Conservation (phyloP, 1,284 basidiomycete genomes). For the Cystobasidium slooffiae region DNA sequence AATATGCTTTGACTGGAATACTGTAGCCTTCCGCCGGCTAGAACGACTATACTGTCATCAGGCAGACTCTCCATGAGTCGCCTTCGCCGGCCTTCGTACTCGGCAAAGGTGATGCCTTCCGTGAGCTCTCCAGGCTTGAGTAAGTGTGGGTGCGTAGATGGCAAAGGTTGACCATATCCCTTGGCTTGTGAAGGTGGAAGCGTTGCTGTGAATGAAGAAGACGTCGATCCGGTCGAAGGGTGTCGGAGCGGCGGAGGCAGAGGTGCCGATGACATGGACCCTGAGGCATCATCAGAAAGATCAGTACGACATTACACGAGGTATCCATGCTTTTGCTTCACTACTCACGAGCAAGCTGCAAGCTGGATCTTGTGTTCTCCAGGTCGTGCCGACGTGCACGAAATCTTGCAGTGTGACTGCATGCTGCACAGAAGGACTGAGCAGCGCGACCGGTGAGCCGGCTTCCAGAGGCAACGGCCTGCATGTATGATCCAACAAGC, state of each 20-base stretch:
- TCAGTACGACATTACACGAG: not conserved
- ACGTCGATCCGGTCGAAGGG: conserved; percentile 11
- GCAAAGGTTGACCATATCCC: conserved; percentile 74
- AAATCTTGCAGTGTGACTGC: conserved; percentile 12
- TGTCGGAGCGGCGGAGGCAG: conserved; percentile 33
- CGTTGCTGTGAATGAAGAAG: conserved; percentile 13
- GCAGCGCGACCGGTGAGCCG: conserved; percentile 2
- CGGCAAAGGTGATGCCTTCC: conserved; percentile 76
- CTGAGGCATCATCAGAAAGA: too few relatives aligned
- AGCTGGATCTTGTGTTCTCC: not conserved
- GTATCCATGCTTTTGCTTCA: not conserved
- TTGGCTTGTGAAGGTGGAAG: conserved; percentile 11
- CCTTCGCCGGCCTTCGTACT: conserved; percentile 79
- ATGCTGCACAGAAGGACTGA: conserved; percentile 8
- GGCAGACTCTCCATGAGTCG: conserved; percentile 78
- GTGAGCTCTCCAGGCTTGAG: conserved; percentile 73
- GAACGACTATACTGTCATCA: conserved; percentile 75
- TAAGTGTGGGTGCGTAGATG: conserved; percentile 78
- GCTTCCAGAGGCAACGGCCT: conserved; percentile 10
- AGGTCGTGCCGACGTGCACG: not conserved
- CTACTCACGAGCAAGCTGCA: too few relatives aligned
- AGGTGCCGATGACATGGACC: conserved; percentile 29
- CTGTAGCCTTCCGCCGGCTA: conserved; percentile 78
- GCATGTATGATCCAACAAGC: not conserved
- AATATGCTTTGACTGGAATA: conserved; percentile 78